Percentiles rank a stretch among this genome's conserved stretches.
Evolutionary conservation across 768 basidiomycete genomes (phyloP).

Genomic region (Leucogyrophana mollusca): DNA sequence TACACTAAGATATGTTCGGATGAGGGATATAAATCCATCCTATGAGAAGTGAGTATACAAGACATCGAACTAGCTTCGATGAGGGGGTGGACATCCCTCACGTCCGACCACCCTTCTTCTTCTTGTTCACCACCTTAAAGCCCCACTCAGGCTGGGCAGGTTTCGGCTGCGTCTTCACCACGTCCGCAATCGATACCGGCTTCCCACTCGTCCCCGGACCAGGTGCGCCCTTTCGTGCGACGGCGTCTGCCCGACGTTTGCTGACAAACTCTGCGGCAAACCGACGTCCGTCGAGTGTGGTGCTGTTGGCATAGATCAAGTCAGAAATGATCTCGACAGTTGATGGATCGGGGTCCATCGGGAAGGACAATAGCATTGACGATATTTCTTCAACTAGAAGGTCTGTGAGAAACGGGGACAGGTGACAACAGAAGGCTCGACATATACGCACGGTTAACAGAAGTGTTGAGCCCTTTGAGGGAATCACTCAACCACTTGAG

Average conservation of each 20-base stretch:
- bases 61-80: background rate
- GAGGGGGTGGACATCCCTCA: conserved; percentile 25
- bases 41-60: conserved; percentile 1
- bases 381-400: conserved; percentile 89
- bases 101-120: conserved; percentile 77
- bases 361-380: conserved; percentile 92
- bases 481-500: conserved; percentile 88
- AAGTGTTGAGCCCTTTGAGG: conserved; percentile 65
- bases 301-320: conserved; percentile 90
- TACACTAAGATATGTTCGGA: conserved; percentile 13
- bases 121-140: conserved; percentile 94
- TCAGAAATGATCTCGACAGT: conserved; percentile 93
- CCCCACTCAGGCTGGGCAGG: conserved; percentile 77
- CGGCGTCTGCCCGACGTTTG: conserved; percentile 82
- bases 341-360: conserved; percentile 80
- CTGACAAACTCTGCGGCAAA: conserved; percentile 92
- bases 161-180: conserved; percentile 88
- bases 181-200: conserved; percentile 77
- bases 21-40: conserved; percentile 8
- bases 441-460: conserved; percentile 49
- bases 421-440: background rate
- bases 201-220: conserved; percentile 41
- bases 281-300: conserved; percentile 91
- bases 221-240: conserved; percentile 46
- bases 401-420: conserved; percentile 6